Evolutionary conservation across 805 yeast species (phyloP), one percentile per base, ranked within the genome.

Genomic region (Cyberlindnera galapagoensis): DNA sequence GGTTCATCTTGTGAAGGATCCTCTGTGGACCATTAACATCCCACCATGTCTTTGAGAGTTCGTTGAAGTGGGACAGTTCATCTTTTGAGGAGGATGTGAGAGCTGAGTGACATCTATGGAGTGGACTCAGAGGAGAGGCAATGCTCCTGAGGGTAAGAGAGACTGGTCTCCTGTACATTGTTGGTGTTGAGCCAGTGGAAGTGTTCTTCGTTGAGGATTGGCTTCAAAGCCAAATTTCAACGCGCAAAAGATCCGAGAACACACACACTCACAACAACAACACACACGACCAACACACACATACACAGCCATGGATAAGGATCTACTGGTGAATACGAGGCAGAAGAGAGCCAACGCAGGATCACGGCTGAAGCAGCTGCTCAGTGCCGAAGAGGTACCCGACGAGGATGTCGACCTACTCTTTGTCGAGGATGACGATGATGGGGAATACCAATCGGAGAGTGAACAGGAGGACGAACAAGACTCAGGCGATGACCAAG

Each of bases 1-100:
- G 63, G 54, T 92, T 92, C 98, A 92, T 90, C 59, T 87, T 83
- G 59, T 92, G 97, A 26, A 92, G 68, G 34, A 92, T 84, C 24
- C 98, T 64, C 54, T 92, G 97, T 2, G 97, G 81, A 1, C 98
- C 98, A 42, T 77, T 60, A 10, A 83, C 76, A 47, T 92, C 95
- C 98, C 99, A 92, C 99, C 99, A 92, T n/a, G 85, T 59, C n/a
- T 80, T 66, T 1, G 99, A 98, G 27, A 92, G 65, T 21, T 79
- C 74, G 46, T 83, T 76, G 59, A 92, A 92, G 57, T 92, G 97
- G 8, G 69, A 59, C 55, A 79, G 65, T 52, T 90, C 97, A 6
- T 76, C 74, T 7, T 60, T 61, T 0, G 76, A 68, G 5, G 76
- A 67, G 5, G 71, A 38, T 1, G 69, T 53, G 21, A 26, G 35